Percentiles rank a stretch among this genome's conserved stretches.
phyloP scores from a whole-genome alignment of 495 filamentous ascomycete species.

The Lophiostoma macrostomum region DNA sequence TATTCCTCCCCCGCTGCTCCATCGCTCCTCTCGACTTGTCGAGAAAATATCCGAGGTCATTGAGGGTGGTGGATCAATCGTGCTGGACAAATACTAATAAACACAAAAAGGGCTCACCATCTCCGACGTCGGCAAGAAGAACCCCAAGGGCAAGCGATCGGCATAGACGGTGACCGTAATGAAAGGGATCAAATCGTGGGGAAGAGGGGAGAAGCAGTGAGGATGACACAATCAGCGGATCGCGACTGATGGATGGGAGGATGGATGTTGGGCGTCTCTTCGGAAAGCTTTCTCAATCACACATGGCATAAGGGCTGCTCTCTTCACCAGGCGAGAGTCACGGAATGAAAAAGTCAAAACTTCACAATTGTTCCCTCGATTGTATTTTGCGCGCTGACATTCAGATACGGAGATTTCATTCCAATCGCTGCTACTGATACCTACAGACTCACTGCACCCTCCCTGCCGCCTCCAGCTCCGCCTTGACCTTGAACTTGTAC shows the following conservation, averaged over 20 bases:
- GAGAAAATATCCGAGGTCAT: no score
- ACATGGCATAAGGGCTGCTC: conserved; percentile 8
- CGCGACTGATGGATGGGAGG: neutral
- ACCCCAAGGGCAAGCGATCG: conserved; percentile 53
- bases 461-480: neutral
- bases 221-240: neutral
- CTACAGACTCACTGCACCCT: no score
- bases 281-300: conserved; percentile 10
- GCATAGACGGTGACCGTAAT: conserved; percentile 34
- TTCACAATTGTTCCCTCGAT: conserved; percentile 9
- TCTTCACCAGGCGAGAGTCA: neutral
- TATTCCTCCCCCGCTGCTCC: conserved; percentile 16
- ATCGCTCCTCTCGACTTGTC: neutral
- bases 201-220: neutral
- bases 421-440: no score
- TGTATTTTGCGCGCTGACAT: no score
- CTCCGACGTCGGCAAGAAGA: conserved; percentile 73
- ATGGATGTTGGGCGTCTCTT: conserved; percentile 14
- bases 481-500: conserved; percentile 40
- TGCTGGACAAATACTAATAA: neutral
- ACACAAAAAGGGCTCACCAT: conserved; percentile 62
- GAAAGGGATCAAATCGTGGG: neutral
- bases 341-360: conserved; percentile 25
- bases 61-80: no score
- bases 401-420: no score